phyloP scores from a whole-genome alignment of 2,329 filamentous ascomycete genomes.

The Cadophora luteo-olivacea region DNA sequence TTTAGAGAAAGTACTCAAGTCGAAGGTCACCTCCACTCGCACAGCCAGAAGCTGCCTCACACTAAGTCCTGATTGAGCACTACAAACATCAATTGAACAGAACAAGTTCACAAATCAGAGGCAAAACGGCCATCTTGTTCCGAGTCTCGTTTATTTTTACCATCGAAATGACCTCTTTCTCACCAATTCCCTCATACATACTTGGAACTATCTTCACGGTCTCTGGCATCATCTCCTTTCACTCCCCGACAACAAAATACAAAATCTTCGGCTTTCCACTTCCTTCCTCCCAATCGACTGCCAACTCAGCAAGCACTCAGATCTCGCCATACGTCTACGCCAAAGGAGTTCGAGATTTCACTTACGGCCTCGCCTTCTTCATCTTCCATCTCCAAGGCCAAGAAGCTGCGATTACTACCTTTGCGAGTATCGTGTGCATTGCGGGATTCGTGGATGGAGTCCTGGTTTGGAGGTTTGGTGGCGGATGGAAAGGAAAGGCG shows the following conservation, averaged over 20 bases:
- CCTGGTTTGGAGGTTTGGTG: background rate
- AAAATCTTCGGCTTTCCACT: background rate
- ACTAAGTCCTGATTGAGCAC: too few species aligned
- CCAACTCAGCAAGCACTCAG: background rate
- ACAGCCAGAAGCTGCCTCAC: too few species aligned
- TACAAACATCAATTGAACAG: too few species aligned
- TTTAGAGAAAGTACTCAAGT: too few species aligned
- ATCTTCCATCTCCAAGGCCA: background rate
- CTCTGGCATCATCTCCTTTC: background rate
- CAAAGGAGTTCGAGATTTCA: background rate
- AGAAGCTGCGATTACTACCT: background rate
- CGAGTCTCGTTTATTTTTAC: background rate
- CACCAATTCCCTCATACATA: background rate
- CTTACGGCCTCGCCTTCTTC: background rate
- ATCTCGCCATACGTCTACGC: background rate
- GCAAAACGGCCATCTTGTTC: too few species aligned
- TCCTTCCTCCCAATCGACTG: background rate
- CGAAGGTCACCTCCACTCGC: too few species aligned
- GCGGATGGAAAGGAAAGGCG: background rate
- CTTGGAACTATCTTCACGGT: background rate
- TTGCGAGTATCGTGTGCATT: background rate
- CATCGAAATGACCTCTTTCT: background rate
- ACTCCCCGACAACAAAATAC: background rate
- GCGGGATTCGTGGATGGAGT: background rate
- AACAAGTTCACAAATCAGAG: background rate